phyloP scores from a whole-genome alignment of 2,329 filamentous ascomycete species.

The Arachnomyces sp. region DNA sequence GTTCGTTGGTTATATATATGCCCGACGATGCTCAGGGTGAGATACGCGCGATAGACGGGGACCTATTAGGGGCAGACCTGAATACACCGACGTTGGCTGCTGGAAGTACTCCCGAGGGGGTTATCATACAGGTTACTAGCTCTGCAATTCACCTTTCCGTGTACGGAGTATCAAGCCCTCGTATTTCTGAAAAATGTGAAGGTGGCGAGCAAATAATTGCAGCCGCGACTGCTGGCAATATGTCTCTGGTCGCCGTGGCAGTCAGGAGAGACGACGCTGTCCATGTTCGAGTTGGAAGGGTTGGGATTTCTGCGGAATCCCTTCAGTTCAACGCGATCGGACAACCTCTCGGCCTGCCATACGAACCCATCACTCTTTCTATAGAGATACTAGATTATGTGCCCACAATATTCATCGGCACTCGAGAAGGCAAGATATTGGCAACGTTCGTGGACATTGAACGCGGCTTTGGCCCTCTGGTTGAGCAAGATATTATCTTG shows the following conservation, averaged over 20 bases:
- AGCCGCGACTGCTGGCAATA: slow-evolving; percentile 22
- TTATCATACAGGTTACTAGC: slow-evolving; percentile 37
- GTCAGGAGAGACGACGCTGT: slow-evolving; percentile 19
- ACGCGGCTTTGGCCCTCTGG: slow-evolving; percentile 15
- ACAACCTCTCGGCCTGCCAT: slow-evolving; percentile 17
- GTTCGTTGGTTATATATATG: slow-evolving; percentile 30
- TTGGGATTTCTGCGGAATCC: slow-evolving; percentile 12
- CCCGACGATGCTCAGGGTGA: slow-evolving; percentile 31
- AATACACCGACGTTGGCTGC: slow-evolving; percentile 37
- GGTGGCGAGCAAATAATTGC: slow-evolving; percentile 19
- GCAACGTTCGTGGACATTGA: slow-evolving; percentile 19
- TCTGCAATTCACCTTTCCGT: slow-evolving; percentile 26
- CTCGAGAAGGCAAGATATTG: slow-evolving; percentile 28
- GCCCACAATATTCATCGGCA: slow-evolving; percentile 32
- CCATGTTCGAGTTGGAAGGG: slow-evolving; percentile 21
- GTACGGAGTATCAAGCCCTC: slow-evolving; percentile 15
- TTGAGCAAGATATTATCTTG: slow-evolving; percentile 19
- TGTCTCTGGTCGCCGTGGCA: slow-evolving; percentile 23
- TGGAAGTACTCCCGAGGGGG: slow-evolving; percentile 26
- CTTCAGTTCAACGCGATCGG: slow-evolving; percentile 18
- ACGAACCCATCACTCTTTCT: slow-evolving; percentile 30
- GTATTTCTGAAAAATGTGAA: slow-evolving; percentile 17
- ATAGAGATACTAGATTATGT: slow-evolving; percentile 21
- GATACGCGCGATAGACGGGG: slow-evolving; percentile 31
- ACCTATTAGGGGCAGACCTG: slow-evolving; percentile 33